These are phyloP conservation scores for Mesembryanthemum crystallinum DNA, from an alignment of 148 eudicot species.

Conservation along the genomic window DNA sequence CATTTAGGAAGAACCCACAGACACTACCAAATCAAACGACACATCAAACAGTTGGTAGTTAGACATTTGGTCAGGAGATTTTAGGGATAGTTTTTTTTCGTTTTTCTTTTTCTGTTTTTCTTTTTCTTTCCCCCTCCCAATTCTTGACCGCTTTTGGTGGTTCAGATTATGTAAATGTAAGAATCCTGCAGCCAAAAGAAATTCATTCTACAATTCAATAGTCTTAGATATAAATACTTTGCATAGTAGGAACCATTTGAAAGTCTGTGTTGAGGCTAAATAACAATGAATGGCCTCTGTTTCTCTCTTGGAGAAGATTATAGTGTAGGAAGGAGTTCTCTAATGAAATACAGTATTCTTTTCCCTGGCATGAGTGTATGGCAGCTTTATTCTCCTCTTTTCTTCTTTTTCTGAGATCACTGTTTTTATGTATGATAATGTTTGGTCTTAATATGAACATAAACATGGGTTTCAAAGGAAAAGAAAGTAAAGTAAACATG, in stretches of 20 bases:
- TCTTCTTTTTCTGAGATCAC: no score
- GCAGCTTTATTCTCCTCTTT: no score
- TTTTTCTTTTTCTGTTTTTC: not conserved
- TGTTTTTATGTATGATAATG: no score
- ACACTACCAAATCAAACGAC: constrained; percentile 53
- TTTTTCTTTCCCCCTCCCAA: not conserved
- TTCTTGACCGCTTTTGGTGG: constrained; percentile 1
- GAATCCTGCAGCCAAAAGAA: not conserved
- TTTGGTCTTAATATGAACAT: no score
- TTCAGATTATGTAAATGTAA: constrained; percentile 25
- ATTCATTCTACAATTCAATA: constrained; percentile 14
- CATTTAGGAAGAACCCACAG: constrained; percentile 58
- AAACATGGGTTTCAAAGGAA: no score
- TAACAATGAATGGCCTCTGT: not conserved
- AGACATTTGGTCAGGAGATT: not conserved
- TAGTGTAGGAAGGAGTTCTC: constrained; percentile 10
- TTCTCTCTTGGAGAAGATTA: not conserved
- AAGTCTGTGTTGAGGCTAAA: not conserved
- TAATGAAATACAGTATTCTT: not conserved
- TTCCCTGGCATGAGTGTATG: not conserved
- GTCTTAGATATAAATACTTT: not conserved
- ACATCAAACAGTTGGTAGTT: constrained; percentile 25
- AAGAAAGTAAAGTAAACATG: no score
- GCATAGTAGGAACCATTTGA: not conserved
- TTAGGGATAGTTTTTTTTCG: constrained; percentile 15